Evolutionary conservation across 768 basidiomycete species (phyloP), one percentile per base, ranked within the genome.

Genomic region (Chalciporus sphaerocephalus): DNA sequence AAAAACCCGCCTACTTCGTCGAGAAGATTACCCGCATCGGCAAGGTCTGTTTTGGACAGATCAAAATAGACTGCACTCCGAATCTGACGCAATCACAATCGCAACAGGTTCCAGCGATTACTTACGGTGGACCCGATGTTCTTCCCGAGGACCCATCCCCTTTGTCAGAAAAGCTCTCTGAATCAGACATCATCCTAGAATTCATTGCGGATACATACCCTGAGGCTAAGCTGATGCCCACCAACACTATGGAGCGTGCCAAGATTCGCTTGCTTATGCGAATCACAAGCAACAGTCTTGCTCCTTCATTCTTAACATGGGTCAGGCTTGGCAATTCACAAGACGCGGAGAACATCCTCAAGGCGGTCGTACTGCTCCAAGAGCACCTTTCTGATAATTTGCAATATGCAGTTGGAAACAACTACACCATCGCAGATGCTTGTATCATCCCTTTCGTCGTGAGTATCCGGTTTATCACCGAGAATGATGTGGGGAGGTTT

Each of bases 1-100:
- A 80, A 64, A 85, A 85, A 62, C 82, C 83, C 0, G 74, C 74
- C 41, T 83, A 80, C 80, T 83, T 82, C 56, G 72, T 74, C 0
- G 70, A 75, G 0, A 71, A 77, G 46, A 73, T 85, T 23, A 85
- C 83, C 59, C 78, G 80, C 0, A 76, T 74, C 0, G 75, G 75
- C 61, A 85, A 82, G 72, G 83, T 81, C 41, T n/a, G 62, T 17
- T 5, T 32, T 1, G 16, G 15, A 22, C 12, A 4, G 5, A 1
- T 4, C 12, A 10, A 33, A 9, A 5, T n/a, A 32, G 13, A n/a
- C 9, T 32, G n/a, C 15, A 6, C 16, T 2, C 15, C 24, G n/a
- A 12, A 12, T 9, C 30, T 15, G 32, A 38, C 38, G 3, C 16
- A 5, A 24, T 32, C 22, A 24, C n/a, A 2, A 24, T 8, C 25